phyloP scores from a whole-genome alignment of 441 rosid genomes.

The Hura crepitans region DNA sequence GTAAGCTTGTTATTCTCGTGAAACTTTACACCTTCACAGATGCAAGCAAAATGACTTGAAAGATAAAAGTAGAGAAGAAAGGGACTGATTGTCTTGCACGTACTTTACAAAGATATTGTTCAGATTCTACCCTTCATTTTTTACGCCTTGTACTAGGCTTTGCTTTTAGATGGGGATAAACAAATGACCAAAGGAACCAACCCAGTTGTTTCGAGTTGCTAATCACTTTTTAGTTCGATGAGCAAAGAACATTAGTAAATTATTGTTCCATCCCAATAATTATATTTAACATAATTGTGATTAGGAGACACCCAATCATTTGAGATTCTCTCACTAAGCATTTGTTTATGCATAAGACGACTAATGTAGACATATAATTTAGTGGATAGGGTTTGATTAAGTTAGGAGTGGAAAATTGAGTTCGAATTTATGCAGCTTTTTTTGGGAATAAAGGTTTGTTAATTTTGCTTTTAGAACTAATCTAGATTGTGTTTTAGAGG shows the following conservation, averaged over 20 bases:
- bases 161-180: constrained; percentile 1
- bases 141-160: constrained; percentile 1
- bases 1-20: constrained; percentile 23
- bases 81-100: constrained; percentile 1
- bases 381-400: not conserved
- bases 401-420: constrained; percentile 19
- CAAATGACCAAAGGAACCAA: not conserved
- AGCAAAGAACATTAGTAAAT: not conserved
- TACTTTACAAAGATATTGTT: constrained; percentile 14
- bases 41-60: constrained; percentile 20
- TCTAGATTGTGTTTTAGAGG: constrained; percentile 21
- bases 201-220: not conserved
- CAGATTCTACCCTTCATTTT: not conserved
- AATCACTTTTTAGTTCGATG: not conserved
- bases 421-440: constrained; percentile 8
- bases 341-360: constrained; percentile 2
- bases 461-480: constrained; percentile 8
- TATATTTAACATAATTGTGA: not conserved
- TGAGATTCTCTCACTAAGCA: constrained; percentile 26
- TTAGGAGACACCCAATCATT: constrained; percentile 26
- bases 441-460: constrained; percentile 12
- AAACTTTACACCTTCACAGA: constrained; percentile 25
- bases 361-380: not conserved
- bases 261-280: not conserved
- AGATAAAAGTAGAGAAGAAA: constrained; percentile 3